These are phyloP conservation scores for Andrographis paniculata DNA, from an alignment of 305 asterid species.

Conservation along the genomic window DNA sequence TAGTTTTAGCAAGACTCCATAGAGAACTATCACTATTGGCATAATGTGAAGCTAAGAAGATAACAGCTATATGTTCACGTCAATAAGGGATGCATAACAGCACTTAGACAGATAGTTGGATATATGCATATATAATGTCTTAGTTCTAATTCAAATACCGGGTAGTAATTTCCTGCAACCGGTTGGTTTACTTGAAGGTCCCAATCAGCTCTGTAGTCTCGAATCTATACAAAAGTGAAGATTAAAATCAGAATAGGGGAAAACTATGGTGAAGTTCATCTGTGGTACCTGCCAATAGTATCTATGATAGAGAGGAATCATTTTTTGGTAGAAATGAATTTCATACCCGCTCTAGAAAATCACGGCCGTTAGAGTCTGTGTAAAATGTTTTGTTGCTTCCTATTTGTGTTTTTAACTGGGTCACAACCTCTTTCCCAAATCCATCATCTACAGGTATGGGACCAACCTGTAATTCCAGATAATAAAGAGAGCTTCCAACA, in stretches of 20 bases:
- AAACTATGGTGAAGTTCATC: neutral
- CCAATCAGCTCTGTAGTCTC: slow-evolving; percentile 95
- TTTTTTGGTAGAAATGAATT: neutral
- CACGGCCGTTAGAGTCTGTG: slow-evolving; percentile 93
- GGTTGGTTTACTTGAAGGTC: slow-evolving; percentile 94
- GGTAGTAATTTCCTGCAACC: slow-evolving; percentile 95
- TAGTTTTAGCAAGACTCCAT: no score
- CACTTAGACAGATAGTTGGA: no score
- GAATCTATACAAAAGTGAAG: slow-evolving; percentile 36
- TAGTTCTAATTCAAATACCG: no score
- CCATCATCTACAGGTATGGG: slow-evolving; percentile 87
- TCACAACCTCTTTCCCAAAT: slow-evolving; percentile 73
- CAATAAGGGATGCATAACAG: no score
- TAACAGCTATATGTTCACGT: no score
- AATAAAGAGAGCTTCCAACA: slow-evolving; percentile 6
- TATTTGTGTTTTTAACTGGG: slow-evolving; percentile 55
- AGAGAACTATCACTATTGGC: no score
- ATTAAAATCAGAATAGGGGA: no score
- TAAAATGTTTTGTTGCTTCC: slow-evolving; percentile 69
- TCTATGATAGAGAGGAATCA: neutral
- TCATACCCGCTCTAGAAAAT: slow-evolving; percentile 76
- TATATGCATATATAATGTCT: no score
- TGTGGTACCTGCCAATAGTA: neutral
- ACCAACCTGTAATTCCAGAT: slow-evolving; percentile 60
- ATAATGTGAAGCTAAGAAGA: no score